phyloP scores from a whole-genome alignment of 2,329 filamentous ascomycete genomes.

The Davidsoniella australis region DNA sequence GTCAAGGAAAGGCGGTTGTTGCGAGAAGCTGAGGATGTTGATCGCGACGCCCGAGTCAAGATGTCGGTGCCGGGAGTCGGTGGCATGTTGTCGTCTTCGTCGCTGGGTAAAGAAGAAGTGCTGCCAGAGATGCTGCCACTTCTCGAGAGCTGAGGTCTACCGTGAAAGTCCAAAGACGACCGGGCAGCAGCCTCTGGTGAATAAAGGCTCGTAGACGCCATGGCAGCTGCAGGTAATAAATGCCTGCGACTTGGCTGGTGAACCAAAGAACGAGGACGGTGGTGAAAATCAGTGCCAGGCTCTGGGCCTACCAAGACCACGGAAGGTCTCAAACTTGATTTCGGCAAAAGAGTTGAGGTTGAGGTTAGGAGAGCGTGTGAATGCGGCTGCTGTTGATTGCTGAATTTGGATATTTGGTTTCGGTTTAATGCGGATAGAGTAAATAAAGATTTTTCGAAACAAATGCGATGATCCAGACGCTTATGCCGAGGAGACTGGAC shows the following conservation, averaged over 20 bases:
- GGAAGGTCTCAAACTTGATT: constrained; percentile 5
- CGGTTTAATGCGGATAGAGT: background rate
- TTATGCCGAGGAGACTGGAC: background rate
- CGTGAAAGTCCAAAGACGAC: constrained; percentile 7
- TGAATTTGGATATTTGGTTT: background rate
- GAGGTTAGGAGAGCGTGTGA: background rate
- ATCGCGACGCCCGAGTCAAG: constrained; percentile 30
- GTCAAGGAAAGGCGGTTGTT: constrained; percentile 44
- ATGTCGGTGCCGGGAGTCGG: constrained; percentile 24
- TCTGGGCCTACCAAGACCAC: constrained; percentile 9
- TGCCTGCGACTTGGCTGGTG: constrained; percentile 4
- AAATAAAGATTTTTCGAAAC: background rate
- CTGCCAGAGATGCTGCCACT: constrained; percentile 12
- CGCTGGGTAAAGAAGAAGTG: constrained; percentile 11
- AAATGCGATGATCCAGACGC: background rate
- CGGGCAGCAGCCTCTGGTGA: constrained; percentile 7
- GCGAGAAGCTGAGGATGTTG: constrained; percentile 35
- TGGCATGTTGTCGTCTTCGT: constrained; percentile 20
- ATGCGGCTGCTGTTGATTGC: background rate
- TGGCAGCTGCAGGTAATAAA: constrained; percentile 11
- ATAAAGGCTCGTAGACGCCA: constrained; percentile 11
- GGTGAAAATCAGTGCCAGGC: constrained; percentile 8
- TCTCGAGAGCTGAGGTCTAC: constrained; percentile 8
- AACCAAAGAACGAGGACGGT: constrained; percentile 9
- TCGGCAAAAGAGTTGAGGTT: background rate